phyloP scores from a whole-genome alignment of 176 grass and related monocot genomes.

The Eleusine indica region DNA sequence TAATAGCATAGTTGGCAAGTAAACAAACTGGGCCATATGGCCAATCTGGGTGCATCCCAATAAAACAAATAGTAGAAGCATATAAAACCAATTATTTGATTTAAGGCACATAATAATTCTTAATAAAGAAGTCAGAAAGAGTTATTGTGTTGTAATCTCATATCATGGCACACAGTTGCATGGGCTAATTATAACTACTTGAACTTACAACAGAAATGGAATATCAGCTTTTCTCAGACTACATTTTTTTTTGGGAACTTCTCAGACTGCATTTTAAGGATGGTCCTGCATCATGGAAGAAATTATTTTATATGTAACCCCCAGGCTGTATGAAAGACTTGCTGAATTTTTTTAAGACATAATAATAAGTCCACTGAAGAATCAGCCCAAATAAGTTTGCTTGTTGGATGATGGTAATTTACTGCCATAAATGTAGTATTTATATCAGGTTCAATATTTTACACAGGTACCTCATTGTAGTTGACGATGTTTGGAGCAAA shows the following conservation, averaged over 20 bases:
- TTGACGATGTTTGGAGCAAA: slow-evolving; percentile 37
- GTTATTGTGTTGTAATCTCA: neutral
- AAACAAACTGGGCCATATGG: neutral
- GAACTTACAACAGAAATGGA: neutral
- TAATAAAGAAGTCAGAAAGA: no score
- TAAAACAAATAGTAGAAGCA: neutral
- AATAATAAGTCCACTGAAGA: neutral
- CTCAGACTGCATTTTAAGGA: neutral
- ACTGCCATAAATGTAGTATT: neutral
- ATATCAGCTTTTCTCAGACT: neutral
- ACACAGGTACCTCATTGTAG: slow-evolving; percentile 33
- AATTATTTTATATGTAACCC: neutral
- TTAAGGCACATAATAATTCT: neutral
- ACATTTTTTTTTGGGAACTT: neutral
- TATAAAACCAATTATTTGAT: neutral
- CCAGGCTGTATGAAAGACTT: neutral
- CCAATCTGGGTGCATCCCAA: neutral
- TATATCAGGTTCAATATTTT: slow-evolving; percentile 4
- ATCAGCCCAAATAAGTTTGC: neutral
- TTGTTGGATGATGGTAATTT: neutral
- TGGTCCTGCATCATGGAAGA: no score
- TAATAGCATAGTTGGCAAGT: neutral
- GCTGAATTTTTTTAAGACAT: neutral
- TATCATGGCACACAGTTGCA: neutral
- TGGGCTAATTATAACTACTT: no score